These are phyloP conservation scores for Perilla frutescens DNA, from an alignment of 257 asterid genomes.

Conservation along the genomic window DNA sequence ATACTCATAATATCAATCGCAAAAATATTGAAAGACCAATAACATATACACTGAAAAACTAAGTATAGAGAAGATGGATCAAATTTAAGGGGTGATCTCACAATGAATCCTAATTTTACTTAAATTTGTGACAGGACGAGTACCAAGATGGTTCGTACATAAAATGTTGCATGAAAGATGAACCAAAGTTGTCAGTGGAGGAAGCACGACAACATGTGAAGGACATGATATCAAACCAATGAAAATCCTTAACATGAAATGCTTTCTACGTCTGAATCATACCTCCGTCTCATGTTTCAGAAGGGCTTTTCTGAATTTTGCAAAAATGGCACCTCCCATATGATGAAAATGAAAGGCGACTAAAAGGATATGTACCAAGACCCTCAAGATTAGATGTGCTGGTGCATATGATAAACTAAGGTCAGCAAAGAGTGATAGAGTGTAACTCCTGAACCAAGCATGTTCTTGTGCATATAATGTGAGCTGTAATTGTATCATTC, in stretches of 20 bases:
- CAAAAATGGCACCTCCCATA: too few species aligned
- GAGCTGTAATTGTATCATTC: background rate
- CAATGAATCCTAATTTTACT: too few species aligned
- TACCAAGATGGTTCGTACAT: slow-evolving; percentile 9
- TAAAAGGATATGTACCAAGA: too few species aligned
- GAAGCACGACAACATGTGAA: slow-evolving; percentile 4
- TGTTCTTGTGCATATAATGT: background rate
- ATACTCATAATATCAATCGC: too few species aligned
- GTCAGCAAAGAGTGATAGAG: background rate
- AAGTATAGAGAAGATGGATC: too few species aligned
- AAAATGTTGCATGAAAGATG: slow-evolving; percentile 2
- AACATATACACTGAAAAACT: too few species aligned
- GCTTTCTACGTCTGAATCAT: background rate
- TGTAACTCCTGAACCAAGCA: slow-evolving; percentile 1
- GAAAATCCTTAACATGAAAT: background rate
- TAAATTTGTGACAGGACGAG: background rate
- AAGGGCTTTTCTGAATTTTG: background rate
- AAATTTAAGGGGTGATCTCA: too few species aligned
- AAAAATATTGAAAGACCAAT: too few species aligned
- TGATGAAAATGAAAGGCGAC: too few species aligned
- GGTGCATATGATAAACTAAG: background rate
- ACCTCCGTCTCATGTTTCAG: background rate
- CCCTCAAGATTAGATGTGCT: background rate
- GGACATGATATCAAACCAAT: background rate
- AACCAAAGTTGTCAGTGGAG: background rate